Conservation (phyloP, 805 yeast species). For the Candida wancherniae region DNA sequence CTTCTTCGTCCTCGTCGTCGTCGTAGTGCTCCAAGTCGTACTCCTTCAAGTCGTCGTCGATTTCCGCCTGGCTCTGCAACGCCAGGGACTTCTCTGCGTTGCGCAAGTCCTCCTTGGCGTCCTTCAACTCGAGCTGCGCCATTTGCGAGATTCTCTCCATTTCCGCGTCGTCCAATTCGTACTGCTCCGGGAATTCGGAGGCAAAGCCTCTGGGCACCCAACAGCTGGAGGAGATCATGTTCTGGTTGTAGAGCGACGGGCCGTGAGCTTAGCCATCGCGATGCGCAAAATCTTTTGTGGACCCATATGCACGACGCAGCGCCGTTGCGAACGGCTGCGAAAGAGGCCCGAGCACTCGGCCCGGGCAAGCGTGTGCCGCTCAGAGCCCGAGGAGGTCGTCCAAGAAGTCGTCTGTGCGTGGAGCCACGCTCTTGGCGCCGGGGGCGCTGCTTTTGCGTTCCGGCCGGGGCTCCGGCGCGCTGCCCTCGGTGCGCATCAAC, state of each 20-base stretch:
- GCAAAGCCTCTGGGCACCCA: constrained; percentile 98
- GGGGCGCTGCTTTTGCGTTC: no score
- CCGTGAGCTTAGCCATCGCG: no score
- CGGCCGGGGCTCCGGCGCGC: no score
- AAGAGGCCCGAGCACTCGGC: no score
- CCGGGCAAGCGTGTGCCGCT: no score
- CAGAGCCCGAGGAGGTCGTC: constrained; percentile 18
- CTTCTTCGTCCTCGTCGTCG: constrained; percentile 45
- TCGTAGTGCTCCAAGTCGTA: constrained; percentile 85
- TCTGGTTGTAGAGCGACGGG: no score
- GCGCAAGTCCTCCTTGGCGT: constrained; percentile 62
- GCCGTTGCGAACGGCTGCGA: no score
- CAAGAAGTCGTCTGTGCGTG: no score
- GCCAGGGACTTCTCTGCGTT: constrained; percentile 35
- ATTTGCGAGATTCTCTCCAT: constrained; percentile 83
- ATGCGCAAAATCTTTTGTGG: constrained; percentile 4
- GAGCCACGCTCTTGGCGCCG: no score
- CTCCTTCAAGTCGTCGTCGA: constrained; percentile 83
- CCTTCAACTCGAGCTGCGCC: constrained; percentile 78
- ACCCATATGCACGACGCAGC: no score
- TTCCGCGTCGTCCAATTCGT: constrained; percentile 86
- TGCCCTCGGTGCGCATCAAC: no score
- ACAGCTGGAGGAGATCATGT: constrained; percentile 88
- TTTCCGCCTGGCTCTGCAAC: constrained; percentile 51
- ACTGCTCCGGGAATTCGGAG: constrained; percentile 84